A percentile compares a stretch with the other conserved stretches of the same genome.
These are phyloP conservation scores for Potentilla sterilis DNA, from an alignment of 306 rosid genomes.

Conservation along the genomic window DNA sequence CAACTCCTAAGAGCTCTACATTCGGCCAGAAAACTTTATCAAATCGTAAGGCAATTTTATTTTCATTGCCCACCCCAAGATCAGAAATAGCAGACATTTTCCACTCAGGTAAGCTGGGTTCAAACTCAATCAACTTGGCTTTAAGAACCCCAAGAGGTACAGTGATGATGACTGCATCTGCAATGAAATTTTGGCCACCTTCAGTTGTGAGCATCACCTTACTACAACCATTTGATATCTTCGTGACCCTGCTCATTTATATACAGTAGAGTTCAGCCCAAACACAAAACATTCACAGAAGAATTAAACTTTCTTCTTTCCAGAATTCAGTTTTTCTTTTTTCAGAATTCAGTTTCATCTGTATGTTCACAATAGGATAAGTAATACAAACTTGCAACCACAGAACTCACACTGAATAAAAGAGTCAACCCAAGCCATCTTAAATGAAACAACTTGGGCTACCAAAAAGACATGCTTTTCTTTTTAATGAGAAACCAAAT, in stretches of 20 bases:
- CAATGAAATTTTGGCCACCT: slow-evolving; percentile 54
- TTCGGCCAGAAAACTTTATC: slow-evolving; percentile 71
- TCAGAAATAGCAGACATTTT: slow-evolving; percentile 65
- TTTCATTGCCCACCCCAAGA: slow-evolving; percentile 82
- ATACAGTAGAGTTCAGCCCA: slow-evolving; percentile 5
- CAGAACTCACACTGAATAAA: background rate
- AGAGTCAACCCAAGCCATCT: background rate
- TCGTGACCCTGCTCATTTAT: slow-evolving; percentile 29
- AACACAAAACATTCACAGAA: background rate
- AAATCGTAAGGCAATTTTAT: slow-evolving; percentile 61
- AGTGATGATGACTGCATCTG: slow-evolving; percentile 41
- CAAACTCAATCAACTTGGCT: slow-evolving; percentile 64
- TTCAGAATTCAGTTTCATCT: too few relatives aligned
- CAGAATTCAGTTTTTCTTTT: too few relatives aligned
- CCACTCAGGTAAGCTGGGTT: slow-evolving; percentile 70
- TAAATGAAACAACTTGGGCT: background rate
- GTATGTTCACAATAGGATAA: background rate
- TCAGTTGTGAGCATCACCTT: slow-evolving; percentile 62
- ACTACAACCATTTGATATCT: slow-evolving; percentile 25
- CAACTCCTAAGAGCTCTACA: slow-evolving; percentile 63
- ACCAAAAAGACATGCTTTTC: background rate
- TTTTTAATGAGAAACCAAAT: too few relatives aligned
- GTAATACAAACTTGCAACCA: background rate
- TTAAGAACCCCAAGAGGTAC: slow-evolving; percentile 70
- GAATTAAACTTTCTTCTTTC: background rate